Percentiles rank a stretch among this genome's conserved stretches.
Conservation (phyloP, 257 asterid genomes). For the Solanum tarijense region DNA sequence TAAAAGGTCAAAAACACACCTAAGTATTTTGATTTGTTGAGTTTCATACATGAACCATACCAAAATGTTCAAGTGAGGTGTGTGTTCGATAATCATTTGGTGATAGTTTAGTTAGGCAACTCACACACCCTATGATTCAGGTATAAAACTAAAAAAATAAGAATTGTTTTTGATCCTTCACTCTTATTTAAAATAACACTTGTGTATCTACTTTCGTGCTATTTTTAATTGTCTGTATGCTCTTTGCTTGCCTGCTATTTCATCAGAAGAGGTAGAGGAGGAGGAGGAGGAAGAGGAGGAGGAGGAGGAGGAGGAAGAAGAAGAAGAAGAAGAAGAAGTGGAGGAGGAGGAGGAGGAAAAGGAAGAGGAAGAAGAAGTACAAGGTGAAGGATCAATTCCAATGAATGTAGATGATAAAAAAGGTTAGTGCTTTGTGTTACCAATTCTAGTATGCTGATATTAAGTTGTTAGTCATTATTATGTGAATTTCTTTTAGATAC, state of each 20-base stretch:
- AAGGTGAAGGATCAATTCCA: neutral
- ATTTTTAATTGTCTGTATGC: neutral
- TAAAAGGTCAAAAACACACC: neutral
- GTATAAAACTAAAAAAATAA: neutral
- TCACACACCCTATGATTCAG: neutral
- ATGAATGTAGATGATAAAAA: neutral
- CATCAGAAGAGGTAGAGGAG: neutral
- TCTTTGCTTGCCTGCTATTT: neutral
- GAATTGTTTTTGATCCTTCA: neutral
- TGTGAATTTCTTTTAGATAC: neutral
- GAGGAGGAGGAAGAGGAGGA: neutral
- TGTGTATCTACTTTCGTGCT: neutral
- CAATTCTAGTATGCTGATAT: neutral
- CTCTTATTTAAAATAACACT: neutral
- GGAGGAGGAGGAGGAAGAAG: rapidly evolving
- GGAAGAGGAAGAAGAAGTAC: neutral
- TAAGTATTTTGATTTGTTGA: neutral
- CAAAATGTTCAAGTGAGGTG: neutral
- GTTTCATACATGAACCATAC: neutral
- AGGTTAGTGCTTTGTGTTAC: neutral
- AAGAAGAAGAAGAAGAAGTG: no score
- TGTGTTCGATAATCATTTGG: neutral
- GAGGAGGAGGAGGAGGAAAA: neutral
- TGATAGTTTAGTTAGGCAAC: neutral
- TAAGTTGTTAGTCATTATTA: neutral